These are phyloP conservation scores for Pleurotus sapidus DNA, from an alignment of 768 basidiomycete genomes.

Conservation along the genomic window DNA sequence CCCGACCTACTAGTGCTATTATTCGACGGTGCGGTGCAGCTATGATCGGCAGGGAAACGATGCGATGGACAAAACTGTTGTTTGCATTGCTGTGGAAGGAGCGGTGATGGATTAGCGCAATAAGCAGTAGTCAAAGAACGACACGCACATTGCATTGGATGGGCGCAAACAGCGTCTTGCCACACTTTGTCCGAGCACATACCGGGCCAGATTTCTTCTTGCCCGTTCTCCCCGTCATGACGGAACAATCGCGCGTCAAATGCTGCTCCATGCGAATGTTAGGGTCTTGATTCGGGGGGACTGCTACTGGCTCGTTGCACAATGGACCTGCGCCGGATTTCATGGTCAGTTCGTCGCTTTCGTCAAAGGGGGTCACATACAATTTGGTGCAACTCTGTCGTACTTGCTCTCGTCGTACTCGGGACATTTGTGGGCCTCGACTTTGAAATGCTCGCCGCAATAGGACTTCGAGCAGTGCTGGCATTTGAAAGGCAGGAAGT, in stretches of 20 bases:
- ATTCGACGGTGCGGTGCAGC: conserved; percentile 33
- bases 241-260: conserved; percentile 61
- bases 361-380: conserved; percentile 34
- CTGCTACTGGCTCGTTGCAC: conserved; percentile 72
- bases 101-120: no score
- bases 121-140: conserved; percentile 1
- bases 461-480: conserved; percentile 70
- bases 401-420: conserved; percentile 70
- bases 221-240: conserved; percentile 58
- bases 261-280: conserved; percentile 81
- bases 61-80: conserved; percentile 76
- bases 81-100: conserved; percentile 59
- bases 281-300: conserved; percentile 76
- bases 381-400: conserved; percentile 75
- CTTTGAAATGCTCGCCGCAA: conserved; percentile 80
- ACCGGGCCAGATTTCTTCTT: conserved; percentile 47
- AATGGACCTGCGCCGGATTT: conserved; percentile 56
- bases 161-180: conserved; percentile 71
- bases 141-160: conserved; percentile 70
- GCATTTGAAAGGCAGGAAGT: conserved; percentile 87
- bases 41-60: conserved; percentile 75
- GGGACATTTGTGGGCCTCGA: conserved; percentile 61
- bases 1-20: conserved; percentile 14
- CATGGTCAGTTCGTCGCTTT: neutral
- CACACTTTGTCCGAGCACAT: conserved; percentile 62